Evolutionary conservation across 2,329 filamentous ascomycete genomes (phyloP).

Genomic region (Cucurbitaria berberidis): DNA sequence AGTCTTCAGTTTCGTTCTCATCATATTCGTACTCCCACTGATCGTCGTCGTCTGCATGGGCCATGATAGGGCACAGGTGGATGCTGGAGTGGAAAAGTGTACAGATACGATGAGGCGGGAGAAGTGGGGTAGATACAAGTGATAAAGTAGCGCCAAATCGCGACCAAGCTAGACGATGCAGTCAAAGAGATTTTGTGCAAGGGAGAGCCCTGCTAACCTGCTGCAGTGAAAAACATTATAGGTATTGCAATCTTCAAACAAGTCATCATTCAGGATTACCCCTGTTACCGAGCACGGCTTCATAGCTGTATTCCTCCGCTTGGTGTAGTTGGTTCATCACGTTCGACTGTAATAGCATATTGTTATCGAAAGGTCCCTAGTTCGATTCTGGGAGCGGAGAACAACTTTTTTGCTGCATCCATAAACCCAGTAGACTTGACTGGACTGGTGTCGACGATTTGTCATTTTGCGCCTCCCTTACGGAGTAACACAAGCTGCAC

Average conservation of each 20-base stretch:
- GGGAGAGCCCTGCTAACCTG: too few relatives aligned
- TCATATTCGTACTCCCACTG: slow-evolving; percentile 67
- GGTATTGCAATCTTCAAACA: neutral
- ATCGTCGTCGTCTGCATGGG: slow-evolving; percentile 49
- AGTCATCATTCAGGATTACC: neutral
- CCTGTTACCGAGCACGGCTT: slow-evolving; percentile 19
- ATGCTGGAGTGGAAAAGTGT: neutral
- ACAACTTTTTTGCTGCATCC: neutral
- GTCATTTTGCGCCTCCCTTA: neutral
- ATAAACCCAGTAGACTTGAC: neutral
- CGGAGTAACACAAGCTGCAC: neutral
- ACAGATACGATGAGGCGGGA: too few relatives aligned
- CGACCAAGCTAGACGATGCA: neutral
- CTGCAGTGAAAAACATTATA: neutral
- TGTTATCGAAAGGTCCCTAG: slow-evolving; percentile 13
- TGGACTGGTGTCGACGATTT: neutral
- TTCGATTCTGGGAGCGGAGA: slow-evolving; percentile 13
- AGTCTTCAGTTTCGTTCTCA: slow-evolving; percentile 60
- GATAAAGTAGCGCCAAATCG: neutral
- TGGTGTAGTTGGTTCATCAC: slow-evolving; percentile 42
- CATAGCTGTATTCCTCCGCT: slow-evolving; percentile 28
- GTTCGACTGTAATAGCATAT: slow-evolving; percentile 10
- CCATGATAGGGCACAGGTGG: slow-evolving; percentile 21
- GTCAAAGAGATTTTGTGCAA: too few relatives aligned
- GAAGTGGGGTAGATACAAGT: too few relatives aligned